These are phyloP conservation scores for Echinochloa phyllopogon DNA, from an alignment of 176 grass and related monocot genomes.

Conservation along the genomic window DNA sequence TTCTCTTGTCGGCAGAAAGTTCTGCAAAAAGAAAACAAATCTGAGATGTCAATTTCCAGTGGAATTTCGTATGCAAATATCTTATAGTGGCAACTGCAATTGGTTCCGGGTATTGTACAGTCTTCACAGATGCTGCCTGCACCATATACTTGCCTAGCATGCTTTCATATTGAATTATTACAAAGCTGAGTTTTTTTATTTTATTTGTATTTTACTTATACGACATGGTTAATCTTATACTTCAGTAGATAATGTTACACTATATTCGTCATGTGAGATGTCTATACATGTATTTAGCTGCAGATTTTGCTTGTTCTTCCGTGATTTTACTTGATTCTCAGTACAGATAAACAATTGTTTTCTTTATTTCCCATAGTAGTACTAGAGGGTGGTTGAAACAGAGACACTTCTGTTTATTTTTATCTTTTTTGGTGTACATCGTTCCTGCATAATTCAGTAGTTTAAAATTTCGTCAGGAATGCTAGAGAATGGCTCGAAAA, in stretches of 20 bases:
- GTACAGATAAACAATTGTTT: background rate
- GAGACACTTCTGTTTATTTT: background rate
- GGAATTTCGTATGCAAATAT: background rate
- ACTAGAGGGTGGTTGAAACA: background rate
- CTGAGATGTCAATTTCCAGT: no score
- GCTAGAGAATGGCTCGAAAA: background rate
- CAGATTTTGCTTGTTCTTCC: background rate
- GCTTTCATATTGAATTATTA: constrained; percentile 2
- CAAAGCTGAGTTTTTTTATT: constrained; percentile 1
- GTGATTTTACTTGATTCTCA: background rate
- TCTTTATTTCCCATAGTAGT: background rate
- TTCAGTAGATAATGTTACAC: background rate
- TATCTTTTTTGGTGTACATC: background rate
- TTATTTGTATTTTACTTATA: constrained; percentile 9
- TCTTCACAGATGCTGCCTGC: background rate
- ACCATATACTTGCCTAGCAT: background rate
- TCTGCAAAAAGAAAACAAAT: background rate
- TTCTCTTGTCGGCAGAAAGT: background rate
- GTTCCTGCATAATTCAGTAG: background rate
- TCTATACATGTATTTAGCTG: background rate
- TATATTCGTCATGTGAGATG: background rate
- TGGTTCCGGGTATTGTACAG: background rate
- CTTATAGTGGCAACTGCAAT: background rate
- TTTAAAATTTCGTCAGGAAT: constrained; percentile 14
- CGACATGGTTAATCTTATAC: background rate